phyloP scores from a whole-genome alignment of 2,329 filamentous ascomycete species.

The Paraphaeosphaeria minitans region DNA sequence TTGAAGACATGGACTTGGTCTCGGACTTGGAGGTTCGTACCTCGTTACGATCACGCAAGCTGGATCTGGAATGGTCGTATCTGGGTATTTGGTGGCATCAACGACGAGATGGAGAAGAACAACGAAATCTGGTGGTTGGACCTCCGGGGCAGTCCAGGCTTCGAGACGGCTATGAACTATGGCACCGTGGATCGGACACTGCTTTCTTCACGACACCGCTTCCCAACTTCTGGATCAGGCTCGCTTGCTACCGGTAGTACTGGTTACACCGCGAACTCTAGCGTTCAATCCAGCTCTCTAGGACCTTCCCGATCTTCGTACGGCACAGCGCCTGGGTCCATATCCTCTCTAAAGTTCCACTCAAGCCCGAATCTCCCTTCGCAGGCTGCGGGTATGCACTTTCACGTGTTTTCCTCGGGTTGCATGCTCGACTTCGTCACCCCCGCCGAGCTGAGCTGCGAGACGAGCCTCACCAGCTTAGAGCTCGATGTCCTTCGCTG shows the following conservation, averaged over 20 bases:
- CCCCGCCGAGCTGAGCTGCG: conserved; percentile 84
- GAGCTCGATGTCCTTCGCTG: conserved; percentile 87
- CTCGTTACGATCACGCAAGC: conserved; percentile 91
- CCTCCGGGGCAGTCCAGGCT: conserved; percentile 85
- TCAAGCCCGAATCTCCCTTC: conserved; percentile 85
- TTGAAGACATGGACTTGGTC: conserved; percentile 99
- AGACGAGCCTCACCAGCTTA: conserved; percentile 88
- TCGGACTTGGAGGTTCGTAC: conserved; percentile 91
- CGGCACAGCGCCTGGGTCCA: conserved; percentile 77
- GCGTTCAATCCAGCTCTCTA: conserved; percentile 60
- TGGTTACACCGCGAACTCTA: conserved; percentile 75
- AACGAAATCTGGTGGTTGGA: conserved; percentile 98
- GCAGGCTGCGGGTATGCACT: conserved; percentile 90
- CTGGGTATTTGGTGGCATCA: conserved; percentile 95
- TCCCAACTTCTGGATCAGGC: conserved; percentile 34
- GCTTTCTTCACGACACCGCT: conserved; percentile 38
- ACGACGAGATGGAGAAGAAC: conserved; percentile 95
- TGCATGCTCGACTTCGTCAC: conserved; percentile 94
- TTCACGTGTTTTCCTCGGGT: conserved; percentile 92
- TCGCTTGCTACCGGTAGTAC: conserved; percentile 48
- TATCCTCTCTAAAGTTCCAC: conserved; percentile 88
- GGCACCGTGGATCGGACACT: conserved; percentile 54
- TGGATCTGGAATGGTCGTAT: conserved; percentile 92
- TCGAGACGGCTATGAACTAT: conserved; percentile 71
- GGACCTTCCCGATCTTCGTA: conserved; percentile 55